phyloP scores from a whole-genome alignment of 2,329 filamentous ascomycete species.

The Phyllosticta citrichinensis region DNA sequence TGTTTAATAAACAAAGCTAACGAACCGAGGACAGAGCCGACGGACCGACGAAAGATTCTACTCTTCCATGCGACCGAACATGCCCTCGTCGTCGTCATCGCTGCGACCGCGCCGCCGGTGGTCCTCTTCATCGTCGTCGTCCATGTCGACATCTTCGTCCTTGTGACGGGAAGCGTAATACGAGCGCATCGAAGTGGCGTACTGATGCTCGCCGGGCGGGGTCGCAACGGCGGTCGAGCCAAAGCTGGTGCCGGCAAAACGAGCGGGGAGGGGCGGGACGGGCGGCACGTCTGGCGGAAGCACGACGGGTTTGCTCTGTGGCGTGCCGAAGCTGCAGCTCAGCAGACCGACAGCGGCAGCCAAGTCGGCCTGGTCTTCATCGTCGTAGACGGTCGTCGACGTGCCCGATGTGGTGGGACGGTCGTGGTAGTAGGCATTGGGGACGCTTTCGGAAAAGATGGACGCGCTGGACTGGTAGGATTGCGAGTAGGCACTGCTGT shows the following conservation, averaged over 20 bases:
- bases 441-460: slow-evolving; percentile 45
- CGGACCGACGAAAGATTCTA: slow-evolving; percentile 9
- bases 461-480: slow-evolving; percentile 69
- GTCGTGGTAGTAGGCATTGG: slow-evolving; percentile 45
- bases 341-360: slow-evolving; percentile 84
- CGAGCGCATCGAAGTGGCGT: slow-evolving; percentile 10
- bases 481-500: slow-evolving; percentile 50
- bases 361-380: slow-evolving; percentile 68
- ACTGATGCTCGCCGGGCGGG: slow-evolving; percentile 31
- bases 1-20: slow-evolving; percentile 6
- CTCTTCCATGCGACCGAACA: slow-evolving; percentile 95
- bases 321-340: slow-evolving; percentile 83
- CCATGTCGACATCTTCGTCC: slow-evolving; percentile 40
- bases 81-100: slow-evolving; percentile 87
- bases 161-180: slow-evolving; percentile 13
- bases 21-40: background rate
- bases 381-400: slow-evolving; percentile 51
- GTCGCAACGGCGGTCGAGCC: slow-evolving; percentile 43
- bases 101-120: slow-evolving; percentile 46
- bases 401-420: slow-evolving; percentile 64
- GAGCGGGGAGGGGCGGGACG: slow-evolving; percentile 75
- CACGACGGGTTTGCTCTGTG: slow-evolving; percentile 52
- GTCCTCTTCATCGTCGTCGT: slow-evolving; percentile 49
- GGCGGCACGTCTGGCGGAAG: slow-evolving; percentile 69
- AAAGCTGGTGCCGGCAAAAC: slow-evolving; percentile 56